Evolutionary conservation across 148 eudicot species (phyloP), one percentile per base, ranked within the genome.

Genomic region (Rhododendron mucronatum): DNA sequence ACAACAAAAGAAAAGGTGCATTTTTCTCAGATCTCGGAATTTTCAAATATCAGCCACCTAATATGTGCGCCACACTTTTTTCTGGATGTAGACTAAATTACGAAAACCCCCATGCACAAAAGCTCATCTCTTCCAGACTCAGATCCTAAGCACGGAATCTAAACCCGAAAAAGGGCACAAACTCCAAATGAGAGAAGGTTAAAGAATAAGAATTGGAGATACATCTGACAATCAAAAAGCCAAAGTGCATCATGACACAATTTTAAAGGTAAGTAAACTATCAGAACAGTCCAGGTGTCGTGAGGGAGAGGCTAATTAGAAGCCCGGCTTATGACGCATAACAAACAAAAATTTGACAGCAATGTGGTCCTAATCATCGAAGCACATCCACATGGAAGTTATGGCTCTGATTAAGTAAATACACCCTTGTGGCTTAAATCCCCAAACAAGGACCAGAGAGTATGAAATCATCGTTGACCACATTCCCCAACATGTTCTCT

Each of bases 41-140:
- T 83, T 45, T 55, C 75, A 71, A 81, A 86, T 51, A 55, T 55
- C 84, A 86, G 61, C 57, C 26, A 14, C 59, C 5, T 15, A 65
- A 74, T 75, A 75, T 39, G 7, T 21, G 12, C 82, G 9, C 77
- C 33, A 20, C 20, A 78, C 23, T 85, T 39, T 39, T 63, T 47
- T 2, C 57, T 44, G 41, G 21, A 33, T 39, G 53, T 44, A 39
- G 10, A 14, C 69, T 18, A 59, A 37, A 33, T 1, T 50, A 59
- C 28, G 3, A 16, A 55, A 21, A 11, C n/a, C 44, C 41, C 5
- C 3, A 39, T 39, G 45, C 26, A 44, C 57, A 85, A 59, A 71
- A 1, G 18, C 50, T 28, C 28, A 30, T 28, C 80, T 48, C 30
- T 28, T 63, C 23, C 45, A 47, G 65, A 28, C 53, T 61, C 65